These are phyloP conservation scores for Claviceps digitariae DNA, from an alignment of 2,329 filamentous ascomycete genomes.

Conservation along the genomic window DNA sequence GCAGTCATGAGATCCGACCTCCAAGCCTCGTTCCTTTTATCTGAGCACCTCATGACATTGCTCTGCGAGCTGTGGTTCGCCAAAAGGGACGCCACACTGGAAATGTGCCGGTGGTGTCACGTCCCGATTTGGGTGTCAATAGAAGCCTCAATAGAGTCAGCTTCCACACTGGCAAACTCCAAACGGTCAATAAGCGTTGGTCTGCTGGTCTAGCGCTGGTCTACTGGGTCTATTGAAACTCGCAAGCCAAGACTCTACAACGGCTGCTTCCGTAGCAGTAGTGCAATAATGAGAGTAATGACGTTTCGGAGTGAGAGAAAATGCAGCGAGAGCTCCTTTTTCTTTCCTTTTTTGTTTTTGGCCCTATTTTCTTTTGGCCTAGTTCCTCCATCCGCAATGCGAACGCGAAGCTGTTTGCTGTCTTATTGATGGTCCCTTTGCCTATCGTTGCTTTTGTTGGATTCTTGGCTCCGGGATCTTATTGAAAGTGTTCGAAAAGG, in stretches of 20 bases:
- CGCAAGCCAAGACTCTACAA: constrained; percentile 1
- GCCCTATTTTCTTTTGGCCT: too few species aligned
- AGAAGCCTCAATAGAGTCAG: constrained; percentile 19
- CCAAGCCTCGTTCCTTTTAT: background rate
- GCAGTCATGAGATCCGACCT: background rate
- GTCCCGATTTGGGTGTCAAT: constrained; percentile 22
- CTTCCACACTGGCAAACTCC: constrained; percentile 3
- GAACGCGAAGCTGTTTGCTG: constrained; percentile 1
- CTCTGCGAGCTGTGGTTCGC: constrained; percentile 15
- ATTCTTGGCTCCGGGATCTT: background rate
- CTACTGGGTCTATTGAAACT: constrained; percentile 5
- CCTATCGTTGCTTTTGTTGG: background rate
- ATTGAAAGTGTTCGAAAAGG: background rate
- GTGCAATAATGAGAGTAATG: background rate
- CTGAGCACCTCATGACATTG: background rate
- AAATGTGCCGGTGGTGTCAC: constrained; percentile 5
- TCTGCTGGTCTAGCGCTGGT: too few species aligned
- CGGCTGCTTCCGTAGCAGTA: constrained; percentile 1
- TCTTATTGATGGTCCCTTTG: background rate
- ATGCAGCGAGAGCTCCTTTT: background rate
- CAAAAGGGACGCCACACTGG: constrained; percentile 4
- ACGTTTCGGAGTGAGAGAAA: background rate
- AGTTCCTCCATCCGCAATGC: background rate
- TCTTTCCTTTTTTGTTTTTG: too few species aligned
- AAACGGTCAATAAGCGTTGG: constrained; percentile 1